Evolutionary conservation across 2,329 filamentous ascomycete genomes (phyloP), one percentile per base, ranked within the genome.

Genomic region (Ascochyta clinopodiicola): DNA sequence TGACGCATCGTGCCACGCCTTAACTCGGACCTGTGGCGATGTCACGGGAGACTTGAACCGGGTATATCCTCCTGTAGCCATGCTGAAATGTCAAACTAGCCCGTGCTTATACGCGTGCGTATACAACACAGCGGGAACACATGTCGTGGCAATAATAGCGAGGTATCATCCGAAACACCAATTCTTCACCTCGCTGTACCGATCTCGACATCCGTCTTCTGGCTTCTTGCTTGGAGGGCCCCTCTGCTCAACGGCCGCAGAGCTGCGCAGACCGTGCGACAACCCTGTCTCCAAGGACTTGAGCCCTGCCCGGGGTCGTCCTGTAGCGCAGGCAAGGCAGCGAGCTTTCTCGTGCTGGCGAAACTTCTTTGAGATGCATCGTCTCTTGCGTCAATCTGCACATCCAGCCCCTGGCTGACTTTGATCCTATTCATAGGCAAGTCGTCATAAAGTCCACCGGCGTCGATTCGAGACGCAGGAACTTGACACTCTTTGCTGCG

Each of bases 391-490:
- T 67, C 63, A 12, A 68, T 50, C 1, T 49, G 51, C 8, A 71
- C 47, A 22, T 65, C 57, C 29, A 66, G 52, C 6, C 60, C 60
- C 12, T 62, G 62, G 13, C 62, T 67, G 44, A 67, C 48, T 34
- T 68, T 64, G 24, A 70, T 69, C 6, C 62, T 39, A 6, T 61
- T 39, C 29, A 70, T 37, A 2, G 67, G 61, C n/a, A 67, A 44
- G 3, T 51, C 37, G n/a, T 51, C 57, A 8, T 51, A 49, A 10
- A 17, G 25, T 15, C 42, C 53, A 6, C 39, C 44, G n/a, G 48
- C 44, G 9, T 51, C 58, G 12, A 57, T 57, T n/a, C 51, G 55
- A 17, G 65, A 48, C 22, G 47, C 2, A 3, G 48, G 27, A 22
- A 29, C 22, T n/a, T 27, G 25, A 6, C 54, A 56, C 36, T 42